These are phyloP conservation scores for Stephanodiscus minutulus DNA, from an alignment of 108 stramenopile species.

Conservation along the genomic window DNA sequence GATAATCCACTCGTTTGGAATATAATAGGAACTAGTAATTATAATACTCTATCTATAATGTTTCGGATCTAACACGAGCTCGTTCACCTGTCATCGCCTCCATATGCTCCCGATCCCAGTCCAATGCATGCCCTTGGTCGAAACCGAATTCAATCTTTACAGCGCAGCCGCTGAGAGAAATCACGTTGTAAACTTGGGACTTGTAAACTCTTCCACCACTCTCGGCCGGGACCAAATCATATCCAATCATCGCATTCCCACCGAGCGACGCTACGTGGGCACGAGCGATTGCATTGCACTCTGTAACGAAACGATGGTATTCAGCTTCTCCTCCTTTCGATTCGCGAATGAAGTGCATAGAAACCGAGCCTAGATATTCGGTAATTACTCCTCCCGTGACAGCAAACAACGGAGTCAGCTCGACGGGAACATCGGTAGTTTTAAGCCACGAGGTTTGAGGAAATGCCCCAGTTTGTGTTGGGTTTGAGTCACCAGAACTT, in stretches of 20 bases:
- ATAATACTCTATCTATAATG: conserved; percentile 3
- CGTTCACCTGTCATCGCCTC: conserved; percentile 15
- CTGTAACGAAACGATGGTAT: conserved; percentile 87
- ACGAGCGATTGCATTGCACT: conserved; percentile 89
- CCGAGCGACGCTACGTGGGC: conserved; percentile 88
- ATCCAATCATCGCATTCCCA: conserved; percentile 92
- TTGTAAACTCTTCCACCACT: conserved; percentile 89
- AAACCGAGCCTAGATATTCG: conserved; percentile 80
- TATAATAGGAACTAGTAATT: too few species aligned
- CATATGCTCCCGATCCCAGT: conserved; percentile 20
- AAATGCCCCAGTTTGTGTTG: conserved; percentile 7
- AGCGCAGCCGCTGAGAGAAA: conserved; percentile 70
- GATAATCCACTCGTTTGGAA: too few species aligned
- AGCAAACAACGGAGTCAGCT: conserved; percentile 75
- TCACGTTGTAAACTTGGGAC: conserved; percentile 88
- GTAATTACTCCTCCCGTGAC: conserved; percentile 69
- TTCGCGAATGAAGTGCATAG: conserved; percentile 92
- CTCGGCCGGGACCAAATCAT: conserved; percentile 84
- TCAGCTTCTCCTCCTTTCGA: conserved; percentile 79
- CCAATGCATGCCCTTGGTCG: conserved; percentile 10
- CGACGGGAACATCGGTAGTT: conserved; percentile 72
- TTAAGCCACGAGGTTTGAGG: conserved; percentile 44
- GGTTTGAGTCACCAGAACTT: not conserved
- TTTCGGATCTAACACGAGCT: conserved; percentile 28
- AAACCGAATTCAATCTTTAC: conserved; percentile 61